phyloP scores from a whole-genome alignment of 2,329 filamentous ascomycete genomes.

The Fusarium sp. region DNA sequence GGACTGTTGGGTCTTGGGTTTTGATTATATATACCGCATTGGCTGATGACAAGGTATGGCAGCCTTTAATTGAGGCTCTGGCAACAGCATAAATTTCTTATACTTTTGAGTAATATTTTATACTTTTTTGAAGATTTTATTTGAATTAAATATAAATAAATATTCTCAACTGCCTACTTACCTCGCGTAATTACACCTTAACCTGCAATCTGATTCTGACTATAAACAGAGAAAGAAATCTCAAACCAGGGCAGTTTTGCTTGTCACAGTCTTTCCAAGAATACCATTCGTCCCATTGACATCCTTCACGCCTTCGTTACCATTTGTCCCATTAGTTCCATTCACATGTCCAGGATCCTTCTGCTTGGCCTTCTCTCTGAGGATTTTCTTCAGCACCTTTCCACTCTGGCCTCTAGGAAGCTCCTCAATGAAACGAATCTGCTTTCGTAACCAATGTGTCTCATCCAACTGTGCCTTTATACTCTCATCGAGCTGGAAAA shows the following conservation, averaged over 20 bases:
- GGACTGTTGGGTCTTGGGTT: background rate
- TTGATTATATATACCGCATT: background rate
- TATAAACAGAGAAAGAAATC: background rate
- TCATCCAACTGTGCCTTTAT: background rate
- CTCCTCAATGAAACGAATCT: background rate
- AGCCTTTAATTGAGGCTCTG: background rate
- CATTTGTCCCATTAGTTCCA: background rate
- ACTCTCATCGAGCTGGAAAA: background rate
- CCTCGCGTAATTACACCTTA: background rate
- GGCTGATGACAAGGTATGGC: background rate
- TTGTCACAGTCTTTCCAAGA: background rate
- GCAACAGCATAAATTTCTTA: too few species aligned
- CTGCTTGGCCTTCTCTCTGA: background rate
- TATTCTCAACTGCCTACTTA: too few species aligned
- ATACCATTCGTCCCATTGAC: background rate
- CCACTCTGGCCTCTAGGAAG: background rate
- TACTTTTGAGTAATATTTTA: too few species aligned
- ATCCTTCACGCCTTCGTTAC: accelerated
- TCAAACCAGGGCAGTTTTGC: background rate
- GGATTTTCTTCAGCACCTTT: background rate
- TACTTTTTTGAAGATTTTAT: too few species aligned
- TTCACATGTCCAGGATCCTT: background rate
- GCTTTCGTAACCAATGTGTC: background rate
- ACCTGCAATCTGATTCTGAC: accelerated
- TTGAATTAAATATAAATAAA: too few species aligned